phyloP scores from a whole-genome alignment of 2,329 filamentous ascomycete genomes.

The Ambrosiella beaveri region DNA sequence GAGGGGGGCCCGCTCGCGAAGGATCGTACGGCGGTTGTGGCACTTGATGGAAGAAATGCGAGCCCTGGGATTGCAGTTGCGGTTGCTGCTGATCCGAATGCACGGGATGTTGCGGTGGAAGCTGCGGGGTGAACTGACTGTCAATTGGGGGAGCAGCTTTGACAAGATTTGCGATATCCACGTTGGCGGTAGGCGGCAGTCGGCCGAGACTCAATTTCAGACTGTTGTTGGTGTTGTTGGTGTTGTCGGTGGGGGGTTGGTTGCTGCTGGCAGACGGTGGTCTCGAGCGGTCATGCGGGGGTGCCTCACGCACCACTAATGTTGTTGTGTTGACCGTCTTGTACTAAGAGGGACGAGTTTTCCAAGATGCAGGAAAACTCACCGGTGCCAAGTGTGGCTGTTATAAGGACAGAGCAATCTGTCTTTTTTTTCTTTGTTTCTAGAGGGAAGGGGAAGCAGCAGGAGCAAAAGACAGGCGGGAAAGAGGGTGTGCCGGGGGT shows the following conservation, averaged over 20 bases:
- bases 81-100: constrained; percentile 6
- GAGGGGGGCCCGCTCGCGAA: background rate
- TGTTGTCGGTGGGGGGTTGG: background rate
- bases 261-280: background rate
- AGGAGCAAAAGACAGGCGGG: background rate
- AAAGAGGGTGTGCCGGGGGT: background rate
- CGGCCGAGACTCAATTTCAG: constrained; percentile 1
- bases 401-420: background rate
- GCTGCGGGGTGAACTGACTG: constrained; percentile 13
- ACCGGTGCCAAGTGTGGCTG: background rate
- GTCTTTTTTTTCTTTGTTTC: too few relatives aligned
- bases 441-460: background rate
- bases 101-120: constrained; percentile 15
- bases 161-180: constrained; percentile 90
- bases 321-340: constrained; percentile 9
- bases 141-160: constrained; percentile 32
- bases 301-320: constrained; percentile 12
- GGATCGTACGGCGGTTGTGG: background rate
- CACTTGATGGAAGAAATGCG: background rate
- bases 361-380: constrained; percentile 4
- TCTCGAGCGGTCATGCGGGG: constrained; percentile 7
- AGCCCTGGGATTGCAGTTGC: background rate
- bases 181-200: constrained; percentile 40
- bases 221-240: background rate
- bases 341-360: background rate